A percentile compares a stretch with the other conserved stretches of the same genome.
These are phyloP conservation scores for Clathrospora elynae DNA, from an alignment of 2,329 filamentous ascomycete species.

Conservation along the genomic window DNA sequence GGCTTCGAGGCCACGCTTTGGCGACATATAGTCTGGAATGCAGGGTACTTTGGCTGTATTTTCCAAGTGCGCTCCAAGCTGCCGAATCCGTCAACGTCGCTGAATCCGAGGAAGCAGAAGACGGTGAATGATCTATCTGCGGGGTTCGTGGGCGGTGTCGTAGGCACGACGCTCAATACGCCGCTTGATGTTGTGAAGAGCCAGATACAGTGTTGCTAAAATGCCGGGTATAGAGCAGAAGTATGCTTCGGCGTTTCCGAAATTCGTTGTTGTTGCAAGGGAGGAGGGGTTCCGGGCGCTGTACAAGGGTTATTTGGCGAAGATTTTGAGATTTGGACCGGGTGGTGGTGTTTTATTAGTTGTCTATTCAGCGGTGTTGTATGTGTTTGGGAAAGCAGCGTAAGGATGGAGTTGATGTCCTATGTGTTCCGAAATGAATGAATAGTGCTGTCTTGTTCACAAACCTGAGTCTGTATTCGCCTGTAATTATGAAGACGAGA, in stretches of 20 bases:
- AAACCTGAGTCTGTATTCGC: too few relatives aligned
- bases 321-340: conserved; percentile 40
- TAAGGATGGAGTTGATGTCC: too few relatives aligned
- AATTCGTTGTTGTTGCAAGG: conserved; percentile 31
- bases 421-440: too few relatives aligned
- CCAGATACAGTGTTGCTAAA: conserved; percentile 40
- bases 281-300: conserved; percentile 37
- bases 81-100: conserved; percentile 17
- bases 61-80: conserved; percentile 37
- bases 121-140: conserved; percentile 36
- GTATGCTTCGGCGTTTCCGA: conserved; percentile 41
- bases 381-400: conserved; percentile 25
- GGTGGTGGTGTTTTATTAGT: conserved; percentile 39
- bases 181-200: conserved; percentile 42
- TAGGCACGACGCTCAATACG: conserved; percentile 40
- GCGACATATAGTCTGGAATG: conserved; percentile 43
- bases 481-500: too few relatives aligned
- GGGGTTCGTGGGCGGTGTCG: conserved; percentile 38
- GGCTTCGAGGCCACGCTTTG: conserved; percentile 42
- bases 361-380: conserved; percentile 36
- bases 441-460: too few relatives aligned
- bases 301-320: conserved; percentile 41
- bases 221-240: conserved; percentile 29
- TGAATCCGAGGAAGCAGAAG: conserved; percentile 31
- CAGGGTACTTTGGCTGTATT: conserved; percentile 42